phyloP scores from a whole-genome alignment of 176 grass and related monocot species.

The Oryza nivara region DNA sequence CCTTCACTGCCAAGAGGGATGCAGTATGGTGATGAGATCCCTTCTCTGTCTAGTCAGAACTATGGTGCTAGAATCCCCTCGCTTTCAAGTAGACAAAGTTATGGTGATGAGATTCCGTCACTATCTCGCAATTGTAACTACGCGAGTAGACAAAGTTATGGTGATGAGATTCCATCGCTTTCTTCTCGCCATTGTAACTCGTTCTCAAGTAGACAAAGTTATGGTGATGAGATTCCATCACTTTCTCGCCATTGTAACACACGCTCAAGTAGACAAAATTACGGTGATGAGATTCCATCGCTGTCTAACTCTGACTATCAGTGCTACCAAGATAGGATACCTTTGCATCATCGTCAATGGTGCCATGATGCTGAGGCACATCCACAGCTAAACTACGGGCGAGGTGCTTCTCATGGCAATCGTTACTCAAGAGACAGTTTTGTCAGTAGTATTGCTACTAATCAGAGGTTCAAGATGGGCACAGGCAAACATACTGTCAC shows the following conservation, averaged over 20 bases:
- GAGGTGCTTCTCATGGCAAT: constrained; percentile 39
- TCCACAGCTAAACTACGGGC: constrained; percentile 26
- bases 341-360: constrained; percentile 37
- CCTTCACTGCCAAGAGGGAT: constrained; percentile 32
- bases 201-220: constrained; percentile 34
- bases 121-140: constrained; percentile 17
- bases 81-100: not conserved
- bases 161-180: constrained; percentile 24
- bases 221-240: constrained; percentile 54
- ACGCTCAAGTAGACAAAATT: constrained; percentile 39
- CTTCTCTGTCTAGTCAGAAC: constrained; percentile 33
- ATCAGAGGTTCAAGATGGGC: constrained; percentile 35
- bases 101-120: constrained; percentile 44
- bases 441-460: constrained; percentile 20
- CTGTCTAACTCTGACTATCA: constrained; percentile 20
- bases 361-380: constrained; percentile 26
- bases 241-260: constrained; percentile 14
- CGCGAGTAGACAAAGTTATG: constrained; percentile 19
- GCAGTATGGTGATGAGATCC: constrained; percentile 52
- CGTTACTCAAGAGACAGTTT: constrained; percentile 22
- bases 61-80: constrained; percentile 30
- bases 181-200: not conserved
- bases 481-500: constrained; percentile 34
- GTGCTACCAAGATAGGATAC: constrained; percentile 41
- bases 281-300: constrained; percentile 51